Percentiles rank a stretch among this genome's conserved stretches.
Evolutionary conservation across 768 basidiomycete species (phyloP).

Genomic region (Clitopilus hobsonii): DNA sequence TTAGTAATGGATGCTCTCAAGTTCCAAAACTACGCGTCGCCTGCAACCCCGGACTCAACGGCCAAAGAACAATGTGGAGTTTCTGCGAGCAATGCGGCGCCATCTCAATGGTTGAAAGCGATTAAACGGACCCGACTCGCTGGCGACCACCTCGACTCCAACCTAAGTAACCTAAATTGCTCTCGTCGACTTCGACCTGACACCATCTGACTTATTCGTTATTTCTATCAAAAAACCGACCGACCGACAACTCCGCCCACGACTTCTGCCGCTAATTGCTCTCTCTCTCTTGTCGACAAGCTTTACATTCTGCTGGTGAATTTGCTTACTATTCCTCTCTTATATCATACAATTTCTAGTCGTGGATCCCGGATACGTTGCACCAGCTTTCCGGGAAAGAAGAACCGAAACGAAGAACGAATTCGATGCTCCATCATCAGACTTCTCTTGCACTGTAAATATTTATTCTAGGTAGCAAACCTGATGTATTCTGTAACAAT

Average conservation of each 20-base stretch:
- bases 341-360: not conserved
- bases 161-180: not conserved
- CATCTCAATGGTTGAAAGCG: constrained; percentile 82
- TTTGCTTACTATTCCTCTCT: not conserved
- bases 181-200: constrained; percentile 3
- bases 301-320: constrained; percentile 5
- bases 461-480: not conserved
- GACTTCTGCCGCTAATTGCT: not conserved
- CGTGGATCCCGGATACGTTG: not conserved
- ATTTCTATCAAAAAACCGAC: constrained; percentile 8
- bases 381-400: not conserved
- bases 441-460: not conserved
- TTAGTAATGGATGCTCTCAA: constrained; percentile 65
- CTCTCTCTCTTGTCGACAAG: constrained; percentile 1
- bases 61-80: constrained; percentile 81
- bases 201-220: constrained; percentile 11
- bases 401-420: not conserved
- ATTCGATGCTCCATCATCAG: not conserved
- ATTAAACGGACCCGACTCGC: constrained; percentile 29
- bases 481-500: not conserved
- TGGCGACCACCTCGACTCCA: not conserved
- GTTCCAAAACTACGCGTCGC: constrained; percentile 82
- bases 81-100: constrained; percentile 87
- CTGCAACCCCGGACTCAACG: constrained; percentile 64
- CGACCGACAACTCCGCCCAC: not conserved